Base-by-base conservation (phyloP, 768 basidiomycete genomes). In the Mycena leptocephala region DNA sequence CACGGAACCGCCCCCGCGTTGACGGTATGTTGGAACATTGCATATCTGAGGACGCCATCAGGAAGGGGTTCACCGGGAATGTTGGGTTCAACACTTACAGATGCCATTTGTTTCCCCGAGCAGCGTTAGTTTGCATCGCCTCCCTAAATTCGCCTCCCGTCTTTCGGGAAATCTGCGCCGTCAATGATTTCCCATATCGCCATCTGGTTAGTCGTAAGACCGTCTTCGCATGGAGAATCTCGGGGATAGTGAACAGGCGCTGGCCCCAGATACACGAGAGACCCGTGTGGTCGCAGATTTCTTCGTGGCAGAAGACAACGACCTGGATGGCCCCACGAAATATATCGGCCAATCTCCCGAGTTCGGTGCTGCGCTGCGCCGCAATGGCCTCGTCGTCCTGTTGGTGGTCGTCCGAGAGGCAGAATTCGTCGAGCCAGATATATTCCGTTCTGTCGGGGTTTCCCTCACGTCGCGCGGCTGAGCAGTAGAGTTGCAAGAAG, bases 291-390 rank as follows among this genome's bases (percentile, higher is more conserved):
- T 76, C 70, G 63, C 79, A 79, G 20, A 59, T 61, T 20, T 26
- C 48, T 51, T 67, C 53, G 56, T 76, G 56, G 39, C 79, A 79
- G 46, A 79, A 79, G 8, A 79, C 79, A 24, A 46, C 65, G 41
- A 79, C 78, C 37, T 71, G 46, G 8, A 13, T 16, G 1, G 79
- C 79, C 8, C 43, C 48, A 5, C 74, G 22, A 56, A 79, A 79
- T 8, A 79, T 76, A 32, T 79, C 79, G 10, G 78, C 65, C 18
- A 79, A 13, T 30, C 65, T 59, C 22, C 79, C 79, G 1, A 79
- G 37, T 35, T 79, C 78, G 2, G 1, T 22, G 35, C 20, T 43
- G 3, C 70, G 61, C 51, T 72, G 62, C 37, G 10, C 13, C 8
- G 6, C 26, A 37, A 71, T 22, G 1, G 4, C 26, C 3, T 70